Percentiles rank a stretch among this genome's conserved stretches.
Conservation (phyloP, 306 rosid species). For the Boehmeria nivea region DNA sequence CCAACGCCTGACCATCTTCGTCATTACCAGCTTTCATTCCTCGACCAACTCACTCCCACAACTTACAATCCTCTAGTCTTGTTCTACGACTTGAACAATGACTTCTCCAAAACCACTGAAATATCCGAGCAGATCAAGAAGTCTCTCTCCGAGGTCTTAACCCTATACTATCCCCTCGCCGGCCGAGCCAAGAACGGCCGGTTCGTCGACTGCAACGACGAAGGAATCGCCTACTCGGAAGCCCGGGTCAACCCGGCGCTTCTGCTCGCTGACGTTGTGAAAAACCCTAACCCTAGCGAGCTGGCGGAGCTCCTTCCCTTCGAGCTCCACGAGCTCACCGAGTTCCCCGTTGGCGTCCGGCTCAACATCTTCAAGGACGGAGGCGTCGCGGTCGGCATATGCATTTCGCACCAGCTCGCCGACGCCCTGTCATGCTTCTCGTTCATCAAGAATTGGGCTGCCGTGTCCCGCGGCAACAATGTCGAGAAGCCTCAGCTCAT, state of each 20-base stretch:
- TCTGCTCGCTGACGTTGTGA: conserved; percentile 6
- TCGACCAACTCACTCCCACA: conserved; percentile 40
- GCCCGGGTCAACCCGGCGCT: not conserved
- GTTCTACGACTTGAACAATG: conserved; percentile 15
- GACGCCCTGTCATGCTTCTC: conserved; percentile 15
- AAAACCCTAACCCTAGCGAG: conserved; percentile 12
- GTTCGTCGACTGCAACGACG: conserved; percentile 23
- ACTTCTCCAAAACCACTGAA: not conserved
- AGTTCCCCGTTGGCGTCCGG: conserved; percentile 12
- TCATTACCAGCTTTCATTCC: conserved; percentile 42
- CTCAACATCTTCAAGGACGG: conserved; percentile 20
- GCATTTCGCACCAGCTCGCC: conserved; percentile 23
- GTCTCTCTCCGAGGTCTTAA: conserved; percentile 17
- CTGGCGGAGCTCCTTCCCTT: conserved; percentile 19
- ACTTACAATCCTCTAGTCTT: conserved; percentile 25
- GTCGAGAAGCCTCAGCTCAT: not conserved
- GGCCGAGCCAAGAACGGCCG: conserved; percentile 15
- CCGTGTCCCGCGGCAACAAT: not conserved
- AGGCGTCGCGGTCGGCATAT: conserved; percentile 17
- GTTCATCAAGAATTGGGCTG: conserved; percentile 19
- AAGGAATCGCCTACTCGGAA: conserved; percentile 14
- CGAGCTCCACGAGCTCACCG: conserved; percentile 3
- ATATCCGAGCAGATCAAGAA: conserved; percentile 14
- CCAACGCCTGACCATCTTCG: conserved; percentile 35
- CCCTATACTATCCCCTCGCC: conserved; percentile 24